Evolutionary conservation across 495 filamentous ascomycete species (phyloP).

Genomic region (Xylaria flabelliformis): DNA sequence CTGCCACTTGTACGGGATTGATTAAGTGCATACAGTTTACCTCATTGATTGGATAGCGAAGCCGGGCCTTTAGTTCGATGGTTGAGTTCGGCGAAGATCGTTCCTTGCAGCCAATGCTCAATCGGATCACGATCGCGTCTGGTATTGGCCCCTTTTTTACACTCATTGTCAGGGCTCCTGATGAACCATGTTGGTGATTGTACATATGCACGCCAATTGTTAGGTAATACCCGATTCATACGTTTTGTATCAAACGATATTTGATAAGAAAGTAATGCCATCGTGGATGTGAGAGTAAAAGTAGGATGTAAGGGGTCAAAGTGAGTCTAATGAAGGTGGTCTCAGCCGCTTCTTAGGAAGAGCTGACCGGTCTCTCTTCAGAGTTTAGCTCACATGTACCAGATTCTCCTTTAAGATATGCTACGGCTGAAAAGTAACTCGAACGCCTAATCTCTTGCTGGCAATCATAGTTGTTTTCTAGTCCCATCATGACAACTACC

Average conservation of each 20-base stretch:
- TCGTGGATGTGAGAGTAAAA: neutral
- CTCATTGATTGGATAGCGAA: neutral
- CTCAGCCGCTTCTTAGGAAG: neutral
- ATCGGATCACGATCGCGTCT: neutral
- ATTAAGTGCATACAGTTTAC: neutral
- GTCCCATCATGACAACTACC: neutral
- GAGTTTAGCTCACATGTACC: neutral
- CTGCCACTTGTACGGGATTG: neutral
- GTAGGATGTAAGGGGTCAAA: neutral
- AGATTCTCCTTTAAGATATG: too few relatives aligned
- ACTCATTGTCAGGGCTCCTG: neutral
- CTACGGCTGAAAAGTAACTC: neutral
- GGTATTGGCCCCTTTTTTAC: neutral
- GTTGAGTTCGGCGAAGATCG: constrained; percentile 2
- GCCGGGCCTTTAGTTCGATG: neutral
- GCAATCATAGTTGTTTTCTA: neutral
- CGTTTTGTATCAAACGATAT: neutral
- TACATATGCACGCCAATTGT: neutral
- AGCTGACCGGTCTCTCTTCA: neutral
- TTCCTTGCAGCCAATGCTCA: neutral
- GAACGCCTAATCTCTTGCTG: neutral
- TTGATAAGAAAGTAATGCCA: neutral
- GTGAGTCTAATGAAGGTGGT: neutral
- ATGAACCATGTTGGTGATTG: neutral
- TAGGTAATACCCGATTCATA: neutral